Evolutionary conservation across 768 basidiomycete species (phyloP).

Genomic region (Mycena floridula): DNA sequence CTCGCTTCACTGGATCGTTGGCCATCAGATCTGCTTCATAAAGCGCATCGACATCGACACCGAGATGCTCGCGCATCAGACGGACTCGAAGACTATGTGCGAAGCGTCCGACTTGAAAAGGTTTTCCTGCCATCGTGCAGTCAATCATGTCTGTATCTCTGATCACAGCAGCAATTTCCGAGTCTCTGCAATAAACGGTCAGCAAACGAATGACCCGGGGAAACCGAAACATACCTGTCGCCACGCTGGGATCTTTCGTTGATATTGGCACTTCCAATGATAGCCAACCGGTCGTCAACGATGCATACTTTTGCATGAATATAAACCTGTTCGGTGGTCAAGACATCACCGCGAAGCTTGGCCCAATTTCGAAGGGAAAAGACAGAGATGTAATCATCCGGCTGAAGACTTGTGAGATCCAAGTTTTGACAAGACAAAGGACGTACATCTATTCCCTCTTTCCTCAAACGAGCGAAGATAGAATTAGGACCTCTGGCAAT

Average conservation of each 20-base stretch:
- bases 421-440: conserved; percentile 1
- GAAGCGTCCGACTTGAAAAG: conserved; percentile 95
- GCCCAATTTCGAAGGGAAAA: conserved; percentile 94
- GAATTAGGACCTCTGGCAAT: conserved; percentile 87
- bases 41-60: conserved; percentile 88
- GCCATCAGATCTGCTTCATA: conserved; percentile 68
- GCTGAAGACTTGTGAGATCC: conserved; percentile 40
- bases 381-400: conserved; percentile 85
- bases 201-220: too few relatives aligned
- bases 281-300: conserved; percentile 90
- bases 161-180: conserved; percentile 88
- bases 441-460: conserved; percentile 84
- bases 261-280: conserved; percentile 96
- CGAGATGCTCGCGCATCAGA: conserved; percentile 95
- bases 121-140: conserved; percentile 87
- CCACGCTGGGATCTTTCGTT: conserved; percentile 95
- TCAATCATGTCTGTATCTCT: conserved; percentile 97
- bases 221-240: too few relatives aligned
- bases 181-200: too few relatives aligned
- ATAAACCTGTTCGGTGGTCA: conserved; percentile 94
- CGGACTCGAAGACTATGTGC: conserved; percentile 91
- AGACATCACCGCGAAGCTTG: conserved; percentile 73
- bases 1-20: conserved; percentile 41
- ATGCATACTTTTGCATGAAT: conserved; percentile 87
- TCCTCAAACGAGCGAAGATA: conserved; percentile 79